phyloP scores from a whole-genome alignment of 1,284 basidiomycete genomes.

The Ustilago hordei region DNA sequence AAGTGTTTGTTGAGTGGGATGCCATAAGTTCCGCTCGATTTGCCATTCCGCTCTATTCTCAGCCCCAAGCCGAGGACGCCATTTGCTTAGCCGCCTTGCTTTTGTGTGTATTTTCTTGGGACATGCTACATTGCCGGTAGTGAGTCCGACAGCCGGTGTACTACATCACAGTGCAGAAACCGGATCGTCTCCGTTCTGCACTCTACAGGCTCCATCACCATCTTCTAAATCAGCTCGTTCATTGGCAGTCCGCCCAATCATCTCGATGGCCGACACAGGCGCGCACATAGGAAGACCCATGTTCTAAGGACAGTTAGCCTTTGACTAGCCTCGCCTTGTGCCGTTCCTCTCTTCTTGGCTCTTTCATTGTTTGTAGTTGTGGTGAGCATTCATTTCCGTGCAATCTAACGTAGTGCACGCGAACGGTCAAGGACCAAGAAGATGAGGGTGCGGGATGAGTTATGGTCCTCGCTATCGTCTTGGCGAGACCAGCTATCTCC shows the following conservation, averaged over 20 bases:
- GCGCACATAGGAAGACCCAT: background rate
- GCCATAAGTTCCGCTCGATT: conserved; percentile 3
- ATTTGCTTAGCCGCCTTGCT: background rate
- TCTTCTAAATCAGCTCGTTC: background rate
- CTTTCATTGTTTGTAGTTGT: background rate
- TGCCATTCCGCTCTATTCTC: conserved; percentile 3
- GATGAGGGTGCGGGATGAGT: background rate
- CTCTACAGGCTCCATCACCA: background rate
- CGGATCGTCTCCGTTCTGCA: conserved; percentile 15
- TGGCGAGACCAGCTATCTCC: conserved; percentile 8
- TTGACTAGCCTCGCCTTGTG: background rate
- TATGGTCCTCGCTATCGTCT: background rate
- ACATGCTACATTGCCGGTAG: background rate
- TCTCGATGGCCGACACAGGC: conserved; percentile 4
- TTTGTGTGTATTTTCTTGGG: background rate
- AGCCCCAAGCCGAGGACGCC: conserved; percentile 2
- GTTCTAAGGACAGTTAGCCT: background rate
- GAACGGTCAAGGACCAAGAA: background rate
- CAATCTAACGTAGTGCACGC: background rate
- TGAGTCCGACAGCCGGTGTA: conserved; percentile 4
- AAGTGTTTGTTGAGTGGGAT: conserved; percentile 1
- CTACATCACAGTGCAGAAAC: conserved; percentile 23
- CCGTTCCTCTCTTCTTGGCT: background rate
- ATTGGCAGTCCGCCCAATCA: background rate
- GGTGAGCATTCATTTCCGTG: background rate